Percentiles rank a stretch among this genome's conserved stretches.
These are phyloP conservation scores for Posidonia oceanica DNA, from an alignment of 116 monocot genomes.

Conservation along the genomic window DNA sequence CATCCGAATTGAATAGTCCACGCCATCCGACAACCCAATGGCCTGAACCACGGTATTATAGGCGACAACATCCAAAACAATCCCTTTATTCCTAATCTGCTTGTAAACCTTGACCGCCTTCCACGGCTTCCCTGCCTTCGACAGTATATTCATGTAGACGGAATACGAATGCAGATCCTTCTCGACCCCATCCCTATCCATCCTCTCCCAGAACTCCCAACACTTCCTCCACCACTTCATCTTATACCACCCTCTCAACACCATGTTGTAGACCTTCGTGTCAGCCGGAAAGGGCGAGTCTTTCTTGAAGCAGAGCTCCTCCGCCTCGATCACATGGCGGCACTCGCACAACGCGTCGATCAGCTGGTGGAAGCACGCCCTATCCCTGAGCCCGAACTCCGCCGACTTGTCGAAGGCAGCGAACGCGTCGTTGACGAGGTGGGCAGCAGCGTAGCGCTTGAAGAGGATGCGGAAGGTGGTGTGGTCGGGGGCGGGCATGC, in stretches of 20 bases:
- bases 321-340: constrained; percentile 52
- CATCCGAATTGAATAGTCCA: constrained; percentile 43
- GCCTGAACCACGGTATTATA: constrained; percentile 76
- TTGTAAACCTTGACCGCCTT: constrained; percentile 57
- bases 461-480: constrained; percentile 60
- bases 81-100: constrained; percentile 43
- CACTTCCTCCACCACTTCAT: constrained; percentile 41
- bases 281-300: constrained; percentile 41
- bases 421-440: constrained; percentile 62
- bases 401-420: constrained; percentile 23
- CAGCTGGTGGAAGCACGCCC: constrained; percentile 39
- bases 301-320: constrained; percentile 36
- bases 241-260: constrained; percentile 82
- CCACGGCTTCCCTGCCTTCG: constrained; percentile 75
- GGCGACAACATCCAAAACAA: constrained; percentile 48
- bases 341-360: constrained; percentile 83
- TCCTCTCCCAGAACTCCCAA: constrained; percentile 66
- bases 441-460: constrained; percentile 86
- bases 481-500: constrained; percentile 31
- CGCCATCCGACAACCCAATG: constrained; percentile 40
- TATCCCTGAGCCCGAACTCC: constrained; percentile 28
- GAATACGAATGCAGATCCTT: constrained; percentile 86
- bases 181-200: constrained; percentile 35
- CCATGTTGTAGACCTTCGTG: constrained; percentile 68
- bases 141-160: constrained; percentile 61